A percentile compares a stretch with the other conserved stretches of the same genome.
phyloP scores from a whole-genome alignment of 495 filamentous ascomycete species.

The Penicillium crystallinum region DNA sequence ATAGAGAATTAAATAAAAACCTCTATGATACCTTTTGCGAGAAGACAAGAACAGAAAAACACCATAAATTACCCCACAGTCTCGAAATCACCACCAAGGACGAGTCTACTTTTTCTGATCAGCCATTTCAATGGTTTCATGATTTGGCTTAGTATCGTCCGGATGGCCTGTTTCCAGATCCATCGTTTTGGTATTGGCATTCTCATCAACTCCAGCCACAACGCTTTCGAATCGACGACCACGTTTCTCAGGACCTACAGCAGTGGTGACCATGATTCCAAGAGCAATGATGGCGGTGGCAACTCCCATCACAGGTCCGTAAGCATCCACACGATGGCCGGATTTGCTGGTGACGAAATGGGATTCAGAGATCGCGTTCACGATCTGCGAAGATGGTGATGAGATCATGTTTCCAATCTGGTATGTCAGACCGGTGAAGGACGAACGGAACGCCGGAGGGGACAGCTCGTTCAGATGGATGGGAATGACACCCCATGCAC shows the following conservation, averaged over 20 bases:
- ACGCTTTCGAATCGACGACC: constrained; percentile 61
- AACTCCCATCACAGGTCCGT: constrained; percentile 64
- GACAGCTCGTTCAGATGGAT: constrained; percentile 77
- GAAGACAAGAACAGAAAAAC: neutral
- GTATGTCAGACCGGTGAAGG: constrained; percentile 49
- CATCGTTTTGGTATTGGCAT: constrained; percentile 6
- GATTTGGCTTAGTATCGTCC: constrained; percentile 6
- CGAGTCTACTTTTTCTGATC: constrained; percentile 19
- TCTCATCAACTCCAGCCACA: constrained; percentile 50
- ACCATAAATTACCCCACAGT: neutral
- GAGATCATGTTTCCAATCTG: constrained; percentile 75
- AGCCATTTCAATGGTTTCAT: constrained; percentile 21
- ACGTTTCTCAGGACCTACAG: constrained; percentile 53
- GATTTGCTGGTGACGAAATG: constrained; percentile 38
- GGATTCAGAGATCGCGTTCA: constrained; percentile 60
- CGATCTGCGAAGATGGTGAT: constrained; percentile 65
- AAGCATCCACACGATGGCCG: constrained; percentile 55
- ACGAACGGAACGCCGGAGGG: constrained; percentile 67
- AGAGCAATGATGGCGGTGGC: constrained; percentile 63
- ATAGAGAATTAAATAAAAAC: neutral
- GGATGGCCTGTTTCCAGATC: constrained; percentile 18
- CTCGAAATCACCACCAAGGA: neutral
- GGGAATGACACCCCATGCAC: constrained; percentile 73
- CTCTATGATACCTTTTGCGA: too few species aligned
- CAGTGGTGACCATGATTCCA: constrained; percentile 57